phyloP scores from a whole-genome alignment of 2,329 filamentous ascomycete genomes.

The Epichloe sp. region DNA sequence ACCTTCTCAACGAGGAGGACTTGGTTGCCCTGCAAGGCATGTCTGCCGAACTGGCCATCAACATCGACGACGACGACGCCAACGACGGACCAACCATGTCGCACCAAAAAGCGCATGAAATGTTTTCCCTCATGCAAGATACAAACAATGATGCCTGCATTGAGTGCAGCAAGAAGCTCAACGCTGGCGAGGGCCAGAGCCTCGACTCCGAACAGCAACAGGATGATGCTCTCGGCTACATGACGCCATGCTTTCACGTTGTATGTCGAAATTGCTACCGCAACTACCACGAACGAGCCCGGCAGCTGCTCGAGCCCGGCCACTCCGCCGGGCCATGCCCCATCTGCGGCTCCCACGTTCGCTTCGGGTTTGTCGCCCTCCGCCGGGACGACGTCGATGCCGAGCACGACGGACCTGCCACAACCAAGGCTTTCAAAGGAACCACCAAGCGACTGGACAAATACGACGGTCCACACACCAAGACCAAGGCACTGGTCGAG shows the following conservation, averaged over 20 bases:
- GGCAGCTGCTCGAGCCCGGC: conserved; percentile 22
- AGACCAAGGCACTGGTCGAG: conserved; percentile 71
- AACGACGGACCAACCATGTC: conserved; percentile 45
- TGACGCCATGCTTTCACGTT: conserved; percentile 80
- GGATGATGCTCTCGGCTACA: conserved; percentile 57
- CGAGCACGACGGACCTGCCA: conserved; percentile 41
- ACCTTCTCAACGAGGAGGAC: conserved; percentile 76
- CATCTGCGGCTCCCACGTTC: conserved; percentile 52
- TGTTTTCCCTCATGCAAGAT: conserved; percentile 73
- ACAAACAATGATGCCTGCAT: conserved; percentile 65
- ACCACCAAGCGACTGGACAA: conserved; percentile 45
- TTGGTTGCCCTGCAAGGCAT: conserved; percentile 67
- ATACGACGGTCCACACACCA: conserved; percentile 82
- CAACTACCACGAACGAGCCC: conserved; percentile 41
- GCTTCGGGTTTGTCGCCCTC: conserved; percentile 54
- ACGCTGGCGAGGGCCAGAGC: conserved; percentile 39
- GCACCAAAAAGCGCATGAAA: conserved; percentile 67
- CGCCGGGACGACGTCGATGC: conserved; percentile 45
- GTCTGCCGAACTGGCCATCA: conserved; percentile 75
- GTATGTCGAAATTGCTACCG: conserved; percentile 64
- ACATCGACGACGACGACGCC: conserved; percentile 63
- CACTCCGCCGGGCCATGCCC: conserved; percentile 45
- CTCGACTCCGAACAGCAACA: conserved; percentile 44
- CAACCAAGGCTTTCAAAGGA: conserved; percentile 17
- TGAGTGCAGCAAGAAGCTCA: conserved; percentile 53